These are phyloP conservation scores for Debaryomycetaceae sp. DNA, from an alignment of 1,139 yeast genomes.

Conservation along the genomic window DNA sequence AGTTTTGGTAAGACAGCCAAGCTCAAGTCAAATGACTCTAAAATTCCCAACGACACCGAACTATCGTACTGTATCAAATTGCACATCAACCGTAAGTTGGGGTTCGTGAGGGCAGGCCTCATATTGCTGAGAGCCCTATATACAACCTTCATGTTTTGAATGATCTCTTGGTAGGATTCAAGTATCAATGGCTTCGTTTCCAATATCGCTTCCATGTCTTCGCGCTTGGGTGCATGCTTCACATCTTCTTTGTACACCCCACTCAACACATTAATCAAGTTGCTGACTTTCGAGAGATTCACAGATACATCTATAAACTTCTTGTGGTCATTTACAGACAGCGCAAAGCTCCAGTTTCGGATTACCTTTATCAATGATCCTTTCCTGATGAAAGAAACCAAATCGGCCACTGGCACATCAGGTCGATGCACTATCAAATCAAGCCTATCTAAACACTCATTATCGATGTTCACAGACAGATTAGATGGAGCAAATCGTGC, in stretches of 20 bases:
- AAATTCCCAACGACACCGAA: constrained; percentile 51
- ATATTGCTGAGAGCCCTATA: constrained; percentile 65
- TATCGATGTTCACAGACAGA: background rate
- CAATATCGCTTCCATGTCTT: constrained; percentile 1
- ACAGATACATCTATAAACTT: constrained; percentile 43
- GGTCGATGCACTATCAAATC: background rate
- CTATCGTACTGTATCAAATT: constrained; percentile 53
- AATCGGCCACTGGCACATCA: background rate
- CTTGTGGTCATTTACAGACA: constrained; percentile 59
- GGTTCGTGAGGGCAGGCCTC: constrained; percentile 59
- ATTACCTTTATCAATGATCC: constrained; percentile 19
- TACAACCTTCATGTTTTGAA: constrained; percentile 59
- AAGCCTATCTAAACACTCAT: background rate
- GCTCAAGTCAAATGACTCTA: constrained; percentile 66
- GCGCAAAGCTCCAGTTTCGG: constrained; percentile 55
- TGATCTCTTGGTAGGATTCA: constrained; percentile 47
- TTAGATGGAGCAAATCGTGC: background rate
- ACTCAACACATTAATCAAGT: constrained; percentile 13
- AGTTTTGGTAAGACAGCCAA: constrained; percentile 61
- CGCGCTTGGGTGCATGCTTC: background rate
- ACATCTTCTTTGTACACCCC: constrained; percentile 13
- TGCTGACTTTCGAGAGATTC: constrained; percentile 25
- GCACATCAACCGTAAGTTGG: constrained; percentile 54
- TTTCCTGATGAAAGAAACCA: constrained; percentile 11
- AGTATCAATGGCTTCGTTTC: constrained; percentile 11